Conservation (phyloP, 345 rosid genomes). For the Camelina neglecta region DNA sequence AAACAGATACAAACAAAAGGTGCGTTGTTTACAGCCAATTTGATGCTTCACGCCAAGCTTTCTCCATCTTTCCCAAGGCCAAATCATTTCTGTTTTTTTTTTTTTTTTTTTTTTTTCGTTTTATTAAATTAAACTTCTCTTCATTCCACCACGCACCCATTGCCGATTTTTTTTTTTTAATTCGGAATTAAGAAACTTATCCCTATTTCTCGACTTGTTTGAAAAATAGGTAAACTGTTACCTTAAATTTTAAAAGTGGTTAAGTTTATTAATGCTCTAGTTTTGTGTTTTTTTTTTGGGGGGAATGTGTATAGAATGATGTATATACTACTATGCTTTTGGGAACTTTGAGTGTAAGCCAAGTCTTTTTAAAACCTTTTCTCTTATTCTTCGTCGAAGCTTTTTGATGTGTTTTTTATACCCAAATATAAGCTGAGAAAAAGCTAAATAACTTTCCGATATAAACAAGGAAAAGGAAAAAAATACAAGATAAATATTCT, state of each 20-base stretch:
- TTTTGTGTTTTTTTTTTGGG: background rate
- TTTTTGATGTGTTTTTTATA: conserved; percentile 35
- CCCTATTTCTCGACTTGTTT: conserved; percentile 10
- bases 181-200: background rate
- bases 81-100: conserved; percentile 34
- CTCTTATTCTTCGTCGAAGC: conserved; percentile 38
- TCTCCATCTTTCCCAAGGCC: conserved; percentile 45
- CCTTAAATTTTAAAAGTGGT: conserved; percentile 29
- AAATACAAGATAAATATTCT: background rate
- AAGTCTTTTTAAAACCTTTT: conserved; percentile 33
- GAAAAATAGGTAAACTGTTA: background rate
- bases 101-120: conserved; percentile 20
- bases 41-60: conserved; percentile 46
- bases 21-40: conserved; percentile 36
- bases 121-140: conserved; percentile 11
- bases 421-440: conserved; percentile 28
- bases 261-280: background rate
- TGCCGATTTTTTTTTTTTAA: background rate
- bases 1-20: conserved; percentile 43
- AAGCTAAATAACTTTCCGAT: conserved; percentile 42
- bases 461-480: background rate
- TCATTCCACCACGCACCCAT: conserved; percentile 31
- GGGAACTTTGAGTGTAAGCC: conserved; percentile 4
- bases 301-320: conserved; percentile 40
- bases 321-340: conserved; percentile 23